Evolutionary conservation across 129 eudicot genomes (phyloP).

Genomic region (carrot (Daucus carota)): DH1_v3.0 NC_030382.2:23092501-23093000

Average conservation of each 20-base stretch:
- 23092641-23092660: background rate
- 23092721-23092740: slow-evolving; percentile 41
- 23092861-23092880: slow-evolving; percentile 40
- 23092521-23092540: background rate
- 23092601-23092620: slow-evolving; percentile 26
- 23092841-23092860: background rate
- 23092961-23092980: background rate
- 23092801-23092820: slow-evolving; percentile 2
- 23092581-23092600: slow-evolving; percentile 64
- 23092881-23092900: slow-evolving; percentile 55
- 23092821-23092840: background rate
- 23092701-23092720: slow-evolving; percentile 1
- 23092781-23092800: background rate
- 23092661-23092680: background rate
- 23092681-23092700: background rate
- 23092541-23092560: slow-evolving; percentile 47
- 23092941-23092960: background rate
- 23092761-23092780: slow-evolving; percentile 68
- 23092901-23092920: slow-evolving; percentile 80
- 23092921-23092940: slow-evolving; percentile 70
- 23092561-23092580: slow-evolving; percentile 42
- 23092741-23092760: slow-evolving; percentile 57
- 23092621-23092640: slow-evolving; percentile 9
- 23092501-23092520: background rate
- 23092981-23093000: background rate